A percentile compares a stretch with the other conserved stretches of the same genome.
Evolutionary conservation across 169 alveolate genomes (phyloP).

Genomic region (Hepatocystis sp.): DNA sequence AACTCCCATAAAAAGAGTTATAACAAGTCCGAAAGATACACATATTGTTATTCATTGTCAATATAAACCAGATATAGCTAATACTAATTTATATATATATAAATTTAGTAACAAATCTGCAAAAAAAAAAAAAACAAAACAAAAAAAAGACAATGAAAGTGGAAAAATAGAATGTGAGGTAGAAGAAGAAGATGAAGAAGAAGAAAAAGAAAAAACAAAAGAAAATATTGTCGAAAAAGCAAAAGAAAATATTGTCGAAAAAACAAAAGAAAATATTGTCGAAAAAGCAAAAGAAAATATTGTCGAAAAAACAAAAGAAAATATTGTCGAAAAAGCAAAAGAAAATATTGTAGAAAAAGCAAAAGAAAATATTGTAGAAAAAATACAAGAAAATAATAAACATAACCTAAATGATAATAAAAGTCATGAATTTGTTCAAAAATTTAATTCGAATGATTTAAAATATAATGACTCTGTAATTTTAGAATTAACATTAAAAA

Average conservation of each 20-base stretch:
- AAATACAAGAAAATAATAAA: no score
- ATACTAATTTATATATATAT: conserved; percentile 33
- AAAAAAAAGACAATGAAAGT: conserved; percentile 5
- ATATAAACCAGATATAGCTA: conserved; percentile 35
- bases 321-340: no score
- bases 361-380: no score
- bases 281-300: no score
- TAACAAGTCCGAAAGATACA: conserved; percentile 43
- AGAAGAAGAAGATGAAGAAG: no score
- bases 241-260: neutral
- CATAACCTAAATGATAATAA: neutral
- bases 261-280: neutral
- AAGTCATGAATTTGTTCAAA: neutral
- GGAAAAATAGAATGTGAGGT: no score
- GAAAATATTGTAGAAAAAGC: no score
- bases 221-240: neutral
- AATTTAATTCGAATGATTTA: neutral
- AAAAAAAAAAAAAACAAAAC: conserved; percentile 31
- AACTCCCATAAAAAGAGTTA: conserved; percentile 42
- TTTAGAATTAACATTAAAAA: conserved; percentile 21
- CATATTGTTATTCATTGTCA: conserved; percentile 53
- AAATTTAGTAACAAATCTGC: neutral
- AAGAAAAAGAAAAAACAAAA: neutral
- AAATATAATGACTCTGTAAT: conserved; percentile 16
- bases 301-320: no score